These are phyloP conservation scores for Leucosporidium creatinivorum DNA, from an alignment of 768 basidiomycete species.

Conservation along the genomic window DNA sequence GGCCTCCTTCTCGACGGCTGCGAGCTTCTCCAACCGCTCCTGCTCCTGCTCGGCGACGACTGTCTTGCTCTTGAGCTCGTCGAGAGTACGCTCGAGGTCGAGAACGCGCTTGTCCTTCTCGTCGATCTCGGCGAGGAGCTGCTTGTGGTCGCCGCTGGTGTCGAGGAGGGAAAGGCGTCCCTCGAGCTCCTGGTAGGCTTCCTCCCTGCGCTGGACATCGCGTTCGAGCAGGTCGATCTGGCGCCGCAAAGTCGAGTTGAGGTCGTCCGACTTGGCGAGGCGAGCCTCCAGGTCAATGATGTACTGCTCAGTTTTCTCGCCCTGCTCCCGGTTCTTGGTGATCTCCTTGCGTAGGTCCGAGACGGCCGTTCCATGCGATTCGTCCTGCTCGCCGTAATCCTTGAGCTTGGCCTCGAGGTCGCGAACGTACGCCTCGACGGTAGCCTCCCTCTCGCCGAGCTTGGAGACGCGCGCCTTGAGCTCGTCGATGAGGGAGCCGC, in stretches of 20 bases:
- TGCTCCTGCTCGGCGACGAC: conserved; percentile 60
- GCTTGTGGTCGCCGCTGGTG: conserved; percentile 60
- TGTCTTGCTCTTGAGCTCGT: conserved; percentile 67
- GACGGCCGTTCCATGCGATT: conserved; percentile 69
- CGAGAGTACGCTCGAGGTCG: conserved; percentile 69
- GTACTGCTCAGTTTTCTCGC: conserved; percentile 65
- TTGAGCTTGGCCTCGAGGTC: conserved; percentile 91
- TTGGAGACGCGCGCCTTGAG: conserved; percentile 70
- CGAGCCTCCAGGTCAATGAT: conserved; percentile 79
- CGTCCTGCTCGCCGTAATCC: conserved; percentile 67
- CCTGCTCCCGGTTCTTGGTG: conserved; percentile 63
- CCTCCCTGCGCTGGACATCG: conserved; percentile 65
- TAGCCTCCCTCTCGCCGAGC: conserved; percentile 76
- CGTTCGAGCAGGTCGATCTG: conserved; percentile 68
- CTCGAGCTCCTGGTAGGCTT: conserved; percentile 65
- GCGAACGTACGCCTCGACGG: conserved; percentile 89
- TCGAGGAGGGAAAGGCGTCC: conserved; percentile 59
- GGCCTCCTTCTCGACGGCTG: conserved; percentile 63
- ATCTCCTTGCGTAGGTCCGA: conserved; percentile 79
- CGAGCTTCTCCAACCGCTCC: conserved; percentile 58
- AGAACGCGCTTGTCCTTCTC: conserved; percentile 67
- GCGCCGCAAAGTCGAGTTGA: conserved; percentile 48
- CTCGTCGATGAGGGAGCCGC: conserved; percentile 81
- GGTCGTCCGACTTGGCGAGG: conserved; percentile 46
- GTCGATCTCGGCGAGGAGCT: conserved; percentile 64